Evolutionary conservation across 495 filamentous ascomycete species (phyloP).

Genomic region (Sabuloglossum arenarium): DNA sequence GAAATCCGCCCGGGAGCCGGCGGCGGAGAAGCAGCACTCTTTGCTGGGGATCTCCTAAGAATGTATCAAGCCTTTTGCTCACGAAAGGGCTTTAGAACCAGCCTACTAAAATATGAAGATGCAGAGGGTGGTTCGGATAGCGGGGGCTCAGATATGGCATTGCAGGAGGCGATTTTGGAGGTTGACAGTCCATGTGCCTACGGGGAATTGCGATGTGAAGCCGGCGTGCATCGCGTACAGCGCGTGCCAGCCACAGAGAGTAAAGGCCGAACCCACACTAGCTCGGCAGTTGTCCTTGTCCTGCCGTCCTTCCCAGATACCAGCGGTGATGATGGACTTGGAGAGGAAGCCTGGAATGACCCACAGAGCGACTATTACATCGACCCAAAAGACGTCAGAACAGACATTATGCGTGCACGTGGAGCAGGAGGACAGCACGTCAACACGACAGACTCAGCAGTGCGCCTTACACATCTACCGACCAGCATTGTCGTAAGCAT

Average conservation of each 20-base stretch:
- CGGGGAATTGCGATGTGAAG: slow-evolving; percentile 58
- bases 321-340: slow-evolving; percentile 23
- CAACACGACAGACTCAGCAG: slow-evolving; percentile 92
- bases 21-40: slow-evolving; percentile 74
- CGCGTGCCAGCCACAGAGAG: slow-evolving; percentile 77
- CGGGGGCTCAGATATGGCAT: slow-evolving; percentile 29
- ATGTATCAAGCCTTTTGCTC: slow-evolving; percentile 79
- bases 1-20: slow-evolving; percentile 91
- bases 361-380: slow-evolving; percentile 82
- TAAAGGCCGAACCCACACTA: slow-evolving; percentile 81
- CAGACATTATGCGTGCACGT: slow-evolving; percentile 77
- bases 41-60: slow-evolving; percentile 63
- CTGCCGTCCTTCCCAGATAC: slow-evolving; percentile 60
- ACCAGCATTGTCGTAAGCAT: slow-evolving; percentile 71
- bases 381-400: slow-evolving; percentile 62
- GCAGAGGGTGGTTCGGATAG: slow-evolving; percentile 23
- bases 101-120: slow-evolving; percentile 30
- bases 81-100: slow-evolving; percentile 34
- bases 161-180: slow-evolving; percentile 76
- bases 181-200: slow-evolving; percentile 61
- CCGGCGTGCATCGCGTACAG: slow-evolving; percentile 89
- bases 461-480: slow-evolving; percentile 81
- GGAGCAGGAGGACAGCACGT: slow-evolving; percentile 95
- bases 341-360: slow-evolving; percentile 46
- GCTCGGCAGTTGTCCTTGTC: slow-evolving; percentile 77